These are phyloP conservation scores for Polytrichum formosum DNA, from an alignment of 225 moss, liverwort and hornwort genomes.

Conservation along the genomic window DNA sequence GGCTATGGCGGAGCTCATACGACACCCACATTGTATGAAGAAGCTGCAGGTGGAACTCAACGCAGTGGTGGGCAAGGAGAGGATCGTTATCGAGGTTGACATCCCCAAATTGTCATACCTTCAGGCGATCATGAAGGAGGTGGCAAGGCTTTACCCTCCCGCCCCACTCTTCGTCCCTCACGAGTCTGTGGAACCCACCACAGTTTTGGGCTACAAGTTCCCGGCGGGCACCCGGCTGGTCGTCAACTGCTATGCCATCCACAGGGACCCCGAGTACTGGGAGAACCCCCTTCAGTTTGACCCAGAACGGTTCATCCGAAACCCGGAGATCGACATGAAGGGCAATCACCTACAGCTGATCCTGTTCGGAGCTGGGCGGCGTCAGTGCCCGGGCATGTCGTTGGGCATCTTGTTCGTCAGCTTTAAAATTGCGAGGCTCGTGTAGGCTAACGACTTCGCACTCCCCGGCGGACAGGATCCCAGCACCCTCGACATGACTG, in stretches of 20 bases:
- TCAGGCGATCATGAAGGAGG: conserved; percentile 1
- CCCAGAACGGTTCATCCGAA: conserved; percentile 1
- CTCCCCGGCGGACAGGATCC: neutral
- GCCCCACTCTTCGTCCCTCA: conserved; percentile 5
- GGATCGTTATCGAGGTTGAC: conserved; percentile 1
- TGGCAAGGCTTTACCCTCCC: conserved; percentile 4
- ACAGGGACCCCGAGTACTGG: conserved; percentile 4
- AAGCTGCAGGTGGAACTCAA: neutral
- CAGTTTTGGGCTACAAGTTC: conserved; percentile 1
- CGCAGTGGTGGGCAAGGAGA: neutral
- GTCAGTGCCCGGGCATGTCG: neutral
- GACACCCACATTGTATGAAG: neutral
- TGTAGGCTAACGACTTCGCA: neutral
- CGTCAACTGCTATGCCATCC: neutral
- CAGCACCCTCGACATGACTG: neutral
- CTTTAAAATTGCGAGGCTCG: neutral
- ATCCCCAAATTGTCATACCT: neutral
- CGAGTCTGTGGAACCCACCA: neutral
- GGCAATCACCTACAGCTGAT: neutral
- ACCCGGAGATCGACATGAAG: neutral
- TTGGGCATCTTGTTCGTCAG: neutral
- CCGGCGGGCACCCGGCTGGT: neutral
- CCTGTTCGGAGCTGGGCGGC: neutral
- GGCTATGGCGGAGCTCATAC: neutral
- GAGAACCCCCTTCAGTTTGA: neutral